A percentile compares a stretch with the other conserved stretches of the same genome.
phyloP scores from a whole-genome alignment of 2,329 filamentous ascomycete species.

The Fusarium coicis region DNA sequence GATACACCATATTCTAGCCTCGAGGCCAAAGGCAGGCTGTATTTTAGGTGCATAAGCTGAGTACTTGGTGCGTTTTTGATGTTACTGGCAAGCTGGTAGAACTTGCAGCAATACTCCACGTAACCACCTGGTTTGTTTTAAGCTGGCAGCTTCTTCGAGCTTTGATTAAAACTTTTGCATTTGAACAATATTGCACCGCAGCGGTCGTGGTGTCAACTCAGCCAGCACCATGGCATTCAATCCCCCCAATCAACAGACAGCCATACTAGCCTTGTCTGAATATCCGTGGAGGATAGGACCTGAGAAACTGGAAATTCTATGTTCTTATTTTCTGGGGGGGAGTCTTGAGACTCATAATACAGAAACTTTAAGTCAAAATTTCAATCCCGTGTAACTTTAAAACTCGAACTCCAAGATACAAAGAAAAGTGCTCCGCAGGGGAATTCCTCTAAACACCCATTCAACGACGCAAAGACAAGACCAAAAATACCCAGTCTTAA shows the following conservation, averaged over 20 bases:
- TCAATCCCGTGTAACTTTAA: neutral
- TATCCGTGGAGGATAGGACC: no score
- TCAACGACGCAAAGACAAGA: neutral
- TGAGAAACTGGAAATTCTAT: no score
- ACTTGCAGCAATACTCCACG: neutral
- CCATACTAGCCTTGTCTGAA: neutral
- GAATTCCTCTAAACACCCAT: constrained; percentile 3
- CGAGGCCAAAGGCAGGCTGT: neutral
- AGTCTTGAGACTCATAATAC: no score
- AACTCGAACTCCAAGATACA: constrained; percentile 13
- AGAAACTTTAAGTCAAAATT: neutral
- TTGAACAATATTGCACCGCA: neutral
- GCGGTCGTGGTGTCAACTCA: neutral
- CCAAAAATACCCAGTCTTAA: neutral
- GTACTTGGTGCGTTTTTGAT: neutral
- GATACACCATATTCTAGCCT: neutral
- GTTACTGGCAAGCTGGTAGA: no score
- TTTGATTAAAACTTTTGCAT: neutral
- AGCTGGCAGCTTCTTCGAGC: neutral
- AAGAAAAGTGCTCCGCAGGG: constrained; percentile 18
- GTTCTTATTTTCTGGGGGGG: no score
- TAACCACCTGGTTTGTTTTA: neutral
- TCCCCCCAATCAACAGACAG: neutral
- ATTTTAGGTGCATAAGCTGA: neutral
- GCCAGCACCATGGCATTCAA: neutral